Conservation (phyloP, 345 rosid genomes). For the Euphorbia pulcherrima region DNA sequence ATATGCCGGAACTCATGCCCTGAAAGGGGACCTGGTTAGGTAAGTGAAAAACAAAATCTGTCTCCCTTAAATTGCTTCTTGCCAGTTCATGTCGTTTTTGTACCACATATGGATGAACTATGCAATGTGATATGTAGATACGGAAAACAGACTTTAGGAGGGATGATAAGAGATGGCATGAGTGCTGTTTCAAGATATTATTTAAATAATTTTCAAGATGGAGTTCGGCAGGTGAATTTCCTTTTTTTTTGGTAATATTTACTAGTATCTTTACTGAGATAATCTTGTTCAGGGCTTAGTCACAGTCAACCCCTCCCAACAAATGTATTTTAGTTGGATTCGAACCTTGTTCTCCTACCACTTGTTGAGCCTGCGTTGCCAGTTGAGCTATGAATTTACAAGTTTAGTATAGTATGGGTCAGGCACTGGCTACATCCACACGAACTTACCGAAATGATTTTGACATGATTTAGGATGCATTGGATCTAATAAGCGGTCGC, state of each 20-base stretch:
- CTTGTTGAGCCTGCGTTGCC: no score
- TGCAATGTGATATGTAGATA: constrained; percentile 44
- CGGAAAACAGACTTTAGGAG: constrained; percentile 79
- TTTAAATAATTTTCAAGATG: constrained; percentile 91
- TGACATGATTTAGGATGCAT: constrained; percentile 61
- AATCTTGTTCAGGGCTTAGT: no score
- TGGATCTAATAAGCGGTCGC: constrained; percentile 90
- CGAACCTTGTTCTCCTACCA: no score
- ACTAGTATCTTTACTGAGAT: no score
- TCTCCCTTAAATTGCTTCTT: not conserved
- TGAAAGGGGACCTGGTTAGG: constrained; percentile 97
- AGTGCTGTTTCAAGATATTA: constrained; percentile 92
- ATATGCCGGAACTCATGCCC: constrained; percentile 89
- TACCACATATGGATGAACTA: constrained; percentile 4
- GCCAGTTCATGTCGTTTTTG: not conserved
- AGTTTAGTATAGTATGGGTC: not conserved
- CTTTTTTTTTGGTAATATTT: no score
- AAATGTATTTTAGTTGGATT: no score
- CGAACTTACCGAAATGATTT: constrained; percentile 3
- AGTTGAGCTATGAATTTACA: constrained; percentile 12
- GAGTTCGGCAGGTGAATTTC: constrained; percentile 82
- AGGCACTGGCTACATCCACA: not conserved
- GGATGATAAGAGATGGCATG: constrained; percentile 79
- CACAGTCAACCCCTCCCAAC: no score
- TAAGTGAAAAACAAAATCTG: constrained; percentile 22